Evolutionary conservation across 2,329 filamentous ascomycete genomes (phyloP), one percentile per base, ranked within the genome.

Genomic region (Fusarium nurragi): DNA sequence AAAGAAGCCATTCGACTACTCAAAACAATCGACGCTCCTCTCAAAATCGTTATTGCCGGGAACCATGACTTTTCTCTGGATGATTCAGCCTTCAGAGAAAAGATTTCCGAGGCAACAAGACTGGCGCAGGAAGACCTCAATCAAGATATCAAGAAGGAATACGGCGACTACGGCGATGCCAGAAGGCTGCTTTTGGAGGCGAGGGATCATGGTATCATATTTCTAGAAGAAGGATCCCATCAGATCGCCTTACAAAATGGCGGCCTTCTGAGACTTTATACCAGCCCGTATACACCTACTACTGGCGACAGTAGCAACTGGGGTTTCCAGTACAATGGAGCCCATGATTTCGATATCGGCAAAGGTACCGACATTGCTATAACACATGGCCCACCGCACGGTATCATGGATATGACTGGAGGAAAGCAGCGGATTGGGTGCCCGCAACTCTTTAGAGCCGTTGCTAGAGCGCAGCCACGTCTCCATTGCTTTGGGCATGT

Each of bases 21-120:
- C 0, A 64, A 74, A 10, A 47, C 46, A 0, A 70, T 84, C 16
- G 55, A 79, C 2, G 81, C 82, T 0, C 77, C 79, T 0, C 70
- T 84, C 5, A 85, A 85, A 52, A 66, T 85, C 2, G 73, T 79
- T 8, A 84, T 86, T 39, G 76, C 83, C 3, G 83, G 83, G 1
- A 85, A 85, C 48, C 82, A 85, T 57, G 82, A 86, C 57, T 83
- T 83, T 37, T 79, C 76, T 0, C 70, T 81, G 4, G 77, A 81
- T 28, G 40, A 60, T 2, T 64, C 67, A 0, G 68, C 68, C 0
- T 85, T 82, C 45, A 56, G 74, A 38, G 11, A 57, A 4, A 75
- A 75, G 38, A 49, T 75, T 1, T 16, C 21, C 0, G 69, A 73
- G 26, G 56, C 67, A n/a, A 56, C 36, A 5, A 62, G 40, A 4